Conservation (phyloP, 139 green algal genomes). For the Chlorella sp. region DNA sequence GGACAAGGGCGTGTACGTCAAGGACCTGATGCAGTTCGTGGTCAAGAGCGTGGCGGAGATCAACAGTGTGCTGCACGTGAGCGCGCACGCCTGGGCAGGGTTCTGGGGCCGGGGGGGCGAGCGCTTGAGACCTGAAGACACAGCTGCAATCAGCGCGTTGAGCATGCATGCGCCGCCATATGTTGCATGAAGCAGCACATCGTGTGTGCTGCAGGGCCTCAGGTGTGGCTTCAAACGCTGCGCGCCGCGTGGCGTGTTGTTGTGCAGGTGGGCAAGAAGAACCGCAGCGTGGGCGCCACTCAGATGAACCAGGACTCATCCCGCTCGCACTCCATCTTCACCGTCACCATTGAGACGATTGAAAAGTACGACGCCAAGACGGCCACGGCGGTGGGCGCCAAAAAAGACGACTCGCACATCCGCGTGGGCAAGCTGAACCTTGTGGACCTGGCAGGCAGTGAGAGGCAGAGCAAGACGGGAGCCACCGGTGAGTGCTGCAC, state of each 20-base stretch:
- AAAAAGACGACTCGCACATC: conserved; percentile 33
- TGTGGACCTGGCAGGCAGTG: conserved; percentile 83
- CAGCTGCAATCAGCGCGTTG: no score
- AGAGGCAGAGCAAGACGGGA: conserved; percentile 59
- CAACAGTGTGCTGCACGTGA: conserved; percentile 54
- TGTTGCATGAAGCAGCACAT: no score
- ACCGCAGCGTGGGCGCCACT: conserved; percentile 64
- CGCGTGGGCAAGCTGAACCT: conserved; percentile 87
- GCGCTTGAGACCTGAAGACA: no score
- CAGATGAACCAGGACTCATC: conserved; percentile 85
- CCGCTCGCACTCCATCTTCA: conserved; percentile 73
- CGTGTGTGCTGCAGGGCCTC: no score
- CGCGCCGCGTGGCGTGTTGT: no score
- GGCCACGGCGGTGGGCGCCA: neutral
- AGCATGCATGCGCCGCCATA: no score
- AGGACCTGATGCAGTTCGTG: conserved; percentile 67
- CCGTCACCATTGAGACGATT: conserved; percentile 70
- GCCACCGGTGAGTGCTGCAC: conserved; percentile 1
- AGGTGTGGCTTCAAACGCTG: no score
- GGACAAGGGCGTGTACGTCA: conserved; percentile 71
- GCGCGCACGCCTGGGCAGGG: no score
- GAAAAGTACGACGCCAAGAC: conserved; percentile 35
- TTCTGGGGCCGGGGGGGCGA: no score
- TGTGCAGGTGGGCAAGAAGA: conserved; percentile 69
- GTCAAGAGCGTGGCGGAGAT: conserved; percentile 59